Conservation (phyloP, 2,329 filamentous ascomycete species). For the Calonectria pseudoturangicola region DNA sequence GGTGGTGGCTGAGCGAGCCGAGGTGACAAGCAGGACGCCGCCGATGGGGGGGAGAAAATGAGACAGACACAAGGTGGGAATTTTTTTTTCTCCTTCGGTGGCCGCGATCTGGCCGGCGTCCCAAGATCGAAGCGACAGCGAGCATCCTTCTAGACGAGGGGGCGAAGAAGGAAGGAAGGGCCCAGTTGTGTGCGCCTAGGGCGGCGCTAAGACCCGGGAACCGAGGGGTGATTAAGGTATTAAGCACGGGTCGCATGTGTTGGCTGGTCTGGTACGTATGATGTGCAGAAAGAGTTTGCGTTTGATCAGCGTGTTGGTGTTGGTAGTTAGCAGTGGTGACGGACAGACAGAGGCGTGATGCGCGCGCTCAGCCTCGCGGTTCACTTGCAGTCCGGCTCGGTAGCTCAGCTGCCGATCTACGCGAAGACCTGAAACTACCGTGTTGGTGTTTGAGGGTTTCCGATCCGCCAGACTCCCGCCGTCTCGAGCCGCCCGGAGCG, state of each 20-base stretch:
- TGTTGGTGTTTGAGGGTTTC: not conserved
- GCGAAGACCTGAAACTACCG: conserved; percentile 1
- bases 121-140: not conserved
- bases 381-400: conserved; percentile 8
- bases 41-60: not conserved
- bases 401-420: conserved; percentile 15
- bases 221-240: conserved; percentile 7
- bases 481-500: conserved; percentile 14
- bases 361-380: conserved; percentile 30
- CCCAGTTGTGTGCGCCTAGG: not conserved
- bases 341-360: too few species aligned
- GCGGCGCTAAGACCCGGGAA: not conserved
- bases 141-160: conserved; percentile 13
- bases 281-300: conserved; percentile 11
- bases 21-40: not conserved
- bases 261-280: conserved; percentile 8
- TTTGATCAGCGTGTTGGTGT: conserved; percentile 13
- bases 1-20: conserved; percentile 6
- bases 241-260: conserved; percentile 1
- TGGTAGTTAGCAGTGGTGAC: not conserved
- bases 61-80: not conserved
- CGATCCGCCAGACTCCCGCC: not conserved
- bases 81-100: not conserved
- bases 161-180: not conserved
- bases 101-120: not conserved